phyloP scores from a whole-genome alignment of 352 stramenopile species.

The Pythium myriotylum region DNA sequence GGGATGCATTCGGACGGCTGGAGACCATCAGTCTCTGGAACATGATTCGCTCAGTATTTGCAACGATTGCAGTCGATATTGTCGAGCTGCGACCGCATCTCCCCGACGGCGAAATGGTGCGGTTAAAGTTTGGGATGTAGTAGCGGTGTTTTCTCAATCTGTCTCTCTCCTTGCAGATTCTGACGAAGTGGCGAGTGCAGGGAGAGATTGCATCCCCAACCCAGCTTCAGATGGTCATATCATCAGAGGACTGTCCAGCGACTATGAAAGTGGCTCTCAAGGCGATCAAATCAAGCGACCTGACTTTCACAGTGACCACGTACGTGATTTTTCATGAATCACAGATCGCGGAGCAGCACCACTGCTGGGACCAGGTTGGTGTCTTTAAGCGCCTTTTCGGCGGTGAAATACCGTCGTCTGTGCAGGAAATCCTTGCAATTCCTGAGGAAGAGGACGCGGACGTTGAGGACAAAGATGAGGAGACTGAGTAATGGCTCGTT shows the following conservation, averaged over 20 bases:
- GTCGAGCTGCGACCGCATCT: slow-evolving; percentile 77
- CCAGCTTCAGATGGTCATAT: slow-evolving; percentile 62
- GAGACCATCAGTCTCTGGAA: slow-evolving; percentile 83
- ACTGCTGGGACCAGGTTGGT: slow-evolving; percentile 83
- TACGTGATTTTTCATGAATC: slow-evolving; percentile 82
- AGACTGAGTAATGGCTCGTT: slow-evolving; percentile 16
- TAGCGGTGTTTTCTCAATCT: neutral
- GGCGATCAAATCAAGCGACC: slow-evolving; percentile 80
- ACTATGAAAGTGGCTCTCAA: slow-evolving; percentile 69
- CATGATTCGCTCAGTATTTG: slow-evolving; percentile 81
- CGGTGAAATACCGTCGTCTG: slow-evolving; percentile 60
- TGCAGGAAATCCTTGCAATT: slow-evolving; percentile 63
- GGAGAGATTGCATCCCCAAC: slow-evolving; percentile 68
- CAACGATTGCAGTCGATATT: slow-evolving; percentile 76
- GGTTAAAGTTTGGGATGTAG: too few relatives aligned
- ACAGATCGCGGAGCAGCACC: slow-evolving; percentile 73
- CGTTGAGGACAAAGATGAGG: slow-evolving; percentile 7
- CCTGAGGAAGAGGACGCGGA: slow-evolving; percentile 30
- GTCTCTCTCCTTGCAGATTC: slow-evolving; percentile 34
- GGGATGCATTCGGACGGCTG: slow-evolving; percentile 68
- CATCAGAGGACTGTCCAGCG: slow-evolving; percentile 67
- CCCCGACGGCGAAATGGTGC: slow-evolving; percentile 72
- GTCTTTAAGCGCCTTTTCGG: slow-evolving; percentile 84
- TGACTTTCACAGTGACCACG: slow-evolving; percentile 85
- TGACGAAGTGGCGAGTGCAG: slow-evolving; percentile 85